Conservation (phyloP, 495 filamentous ascomycete species). For the Platismatia glauca region DNA sequence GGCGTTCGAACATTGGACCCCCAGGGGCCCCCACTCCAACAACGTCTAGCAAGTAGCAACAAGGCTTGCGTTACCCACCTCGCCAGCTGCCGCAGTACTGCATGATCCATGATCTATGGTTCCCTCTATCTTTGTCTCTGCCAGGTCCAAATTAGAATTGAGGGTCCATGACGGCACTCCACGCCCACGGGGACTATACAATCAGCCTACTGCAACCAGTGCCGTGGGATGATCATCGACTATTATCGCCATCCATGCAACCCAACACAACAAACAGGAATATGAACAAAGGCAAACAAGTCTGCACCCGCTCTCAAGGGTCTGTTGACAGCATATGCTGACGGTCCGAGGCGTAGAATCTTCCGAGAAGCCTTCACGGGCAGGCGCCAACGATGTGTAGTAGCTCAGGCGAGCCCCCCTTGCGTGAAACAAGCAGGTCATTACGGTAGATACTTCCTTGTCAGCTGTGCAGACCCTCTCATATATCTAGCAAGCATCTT, state of each 20-base stretch:
- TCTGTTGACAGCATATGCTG: conserved; percentile 1
- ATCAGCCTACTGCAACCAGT: not conserved
- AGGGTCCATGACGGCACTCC: not conserved
- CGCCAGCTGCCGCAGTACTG: not conserved
- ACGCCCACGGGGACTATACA: not conserved
- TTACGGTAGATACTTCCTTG: conserved; percentile 5
- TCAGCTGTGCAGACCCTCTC: not conserved
- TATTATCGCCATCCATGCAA: conserved; percentile 7
- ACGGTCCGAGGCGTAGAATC: conserved; percentile 4
- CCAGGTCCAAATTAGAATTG: not conserved
- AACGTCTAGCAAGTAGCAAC: not conserved
- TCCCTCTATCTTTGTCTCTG: not conserved
- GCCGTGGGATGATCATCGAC: conserved; percentile 5
- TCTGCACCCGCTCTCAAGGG: no score
- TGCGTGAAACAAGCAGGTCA: conserved; percentile 6
- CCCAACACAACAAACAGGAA: not conserved
- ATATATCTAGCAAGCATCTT: conserved; percentile 5
- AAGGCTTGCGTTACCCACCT: not conserved
- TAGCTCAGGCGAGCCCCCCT: not conserved
- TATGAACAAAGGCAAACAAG: not conserved
- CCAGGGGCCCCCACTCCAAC: not conserved
- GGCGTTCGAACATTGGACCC: not conserved
- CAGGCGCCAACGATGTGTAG: not conserved
- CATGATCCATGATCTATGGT: not conserved
- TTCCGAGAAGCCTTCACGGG: conserved; percentile 2